phyloP scores from a whole-genome alignment of 2,329 filamentous ascomycete species.

The Paradendryphiella salina region DNA sequence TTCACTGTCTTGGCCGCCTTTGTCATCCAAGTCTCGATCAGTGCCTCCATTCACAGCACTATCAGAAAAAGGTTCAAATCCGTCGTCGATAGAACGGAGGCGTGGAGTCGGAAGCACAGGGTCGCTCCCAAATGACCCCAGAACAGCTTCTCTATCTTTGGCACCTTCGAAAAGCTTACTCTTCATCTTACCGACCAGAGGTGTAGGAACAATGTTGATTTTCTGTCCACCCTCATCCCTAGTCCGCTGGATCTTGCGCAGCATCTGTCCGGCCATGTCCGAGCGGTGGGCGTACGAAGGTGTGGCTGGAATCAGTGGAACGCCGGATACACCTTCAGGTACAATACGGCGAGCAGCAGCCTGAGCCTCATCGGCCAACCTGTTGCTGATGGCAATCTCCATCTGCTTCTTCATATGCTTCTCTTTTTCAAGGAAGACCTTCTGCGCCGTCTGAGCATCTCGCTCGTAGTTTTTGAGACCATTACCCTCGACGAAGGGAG shows the following conservation, averaged over 20 bases:
- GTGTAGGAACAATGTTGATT: constrained; percentile 24
- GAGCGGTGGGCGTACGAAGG: constrained; percentile 10
- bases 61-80: not conserved
- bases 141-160: constrained; percentile 1
- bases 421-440: constrained; percentile 18
- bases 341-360: constrained; percentile 16
- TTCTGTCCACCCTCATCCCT: constrained; percentile 4
- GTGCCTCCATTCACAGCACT: constrained; percentile 3
- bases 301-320: constrained; percentile 35
- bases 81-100: not conserved
- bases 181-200: constrained; percentile 26
- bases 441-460: constrained; percentile 28
- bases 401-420: constrained; percentile 26
- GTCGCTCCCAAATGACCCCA: not conserved
- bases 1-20: constrained; percentile 1
- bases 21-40: constrained; percentile 6
- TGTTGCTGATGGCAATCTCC: constrained; percentile 35
- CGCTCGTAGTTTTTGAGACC: constrained; percentile 35
- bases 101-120: not conserved
- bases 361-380: constrained; percentile 31
- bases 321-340: constrained; percentile 15
- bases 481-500: constrained; percentile 18
- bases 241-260: constrained; percentile 11
- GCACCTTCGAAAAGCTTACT: constrained; percentile 26
- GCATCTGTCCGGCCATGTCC: constrained; percentile 12